Base-by-base conservation (phyloP, 768 basidiomycete genomes). In the Suillus ampliporus region DNA sequence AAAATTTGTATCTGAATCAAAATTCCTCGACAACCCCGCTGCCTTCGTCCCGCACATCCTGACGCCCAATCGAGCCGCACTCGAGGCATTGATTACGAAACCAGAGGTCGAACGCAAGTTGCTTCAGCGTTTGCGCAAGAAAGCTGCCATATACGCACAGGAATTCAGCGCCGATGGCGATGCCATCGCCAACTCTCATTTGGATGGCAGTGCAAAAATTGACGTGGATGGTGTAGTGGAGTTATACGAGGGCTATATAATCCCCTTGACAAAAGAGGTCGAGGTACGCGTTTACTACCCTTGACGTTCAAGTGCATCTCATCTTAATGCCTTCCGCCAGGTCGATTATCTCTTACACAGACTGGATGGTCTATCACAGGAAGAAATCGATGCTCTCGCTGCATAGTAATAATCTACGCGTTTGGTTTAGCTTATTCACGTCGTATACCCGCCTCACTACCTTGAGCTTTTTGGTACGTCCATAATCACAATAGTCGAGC, bases 1-100 rank as follows among this genome's bases (percentile, higher is more conserved):
- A 61, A 99, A 98, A 83, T 99, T 99, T 74, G 97, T 99, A 6
- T 95, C 96, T 5, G 97, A 99, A 78, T 92, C 93, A 31, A 99
- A 99, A 74, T 99, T 99, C 80, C 74, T 83, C n/a, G 84, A 87
- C 35, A 81, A 92, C 64, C 97, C 97, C 21, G 81, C 89, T 40
- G 87, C 89, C 11, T 99, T 98, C 77, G 85, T 99, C 61, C 95
- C 96, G 0, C 95, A 96, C 76, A 99, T 99, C 70, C 84, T 84
- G 41, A 84, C 83, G 3, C 89, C 89, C 10, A 91, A 99, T 74
- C 86, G 87, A 19, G 77, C 85, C 44, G 91, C 88, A 9, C 84
- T 99, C 23, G 94, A 91, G 9, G 88, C 78, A 0, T 80, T 99
- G 50, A 98, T 99, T 72, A 96, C 95, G n/a, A 99, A 99, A 74